Evolutionary conservation across 2,329 filamentous ascomycete genomes (phyloP).

Genomic region (Hymenoscyphus linearis): DNA sequence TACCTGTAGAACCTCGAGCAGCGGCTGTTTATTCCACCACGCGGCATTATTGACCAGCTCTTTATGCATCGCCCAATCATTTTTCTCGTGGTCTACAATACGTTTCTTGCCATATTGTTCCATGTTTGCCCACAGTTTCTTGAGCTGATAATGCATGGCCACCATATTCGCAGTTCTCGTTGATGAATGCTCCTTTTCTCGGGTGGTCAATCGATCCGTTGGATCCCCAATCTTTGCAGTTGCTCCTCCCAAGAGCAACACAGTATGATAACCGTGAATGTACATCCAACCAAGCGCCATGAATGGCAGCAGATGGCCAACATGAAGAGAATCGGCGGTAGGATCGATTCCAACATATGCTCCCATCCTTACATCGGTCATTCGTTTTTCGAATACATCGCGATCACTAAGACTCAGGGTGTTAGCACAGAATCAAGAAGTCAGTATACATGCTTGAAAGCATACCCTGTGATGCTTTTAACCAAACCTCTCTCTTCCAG

Average conservation of each 20-base stretch:
- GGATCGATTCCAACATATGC: constrained; percentile 80
- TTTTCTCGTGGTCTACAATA: constrained; percentile 58
- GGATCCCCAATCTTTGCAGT: constrained; percentile 78
- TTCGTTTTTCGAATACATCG: constrained; percentile 54
- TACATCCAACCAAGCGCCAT: constrained; percentile 86
- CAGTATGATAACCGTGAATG: constrained; percentile 63
- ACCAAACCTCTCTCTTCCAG: constrained; percentile 69
- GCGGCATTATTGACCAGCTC: constrained; percentile 73
- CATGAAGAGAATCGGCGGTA: constrained; percentile 71
- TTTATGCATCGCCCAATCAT: constrained; percentile 61
- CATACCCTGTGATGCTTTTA: constrained; percentile 70
- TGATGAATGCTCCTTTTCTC: constrained; percentile 47
- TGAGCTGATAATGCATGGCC: constrained; percentile 64
- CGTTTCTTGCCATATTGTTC: constrained; percentile 54
- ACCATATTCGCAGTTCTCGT: constrained; percentile 59
- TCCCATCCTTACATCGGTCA: constrained; percentile 61
- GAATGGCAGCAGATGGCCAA: constrained; percentile 74
- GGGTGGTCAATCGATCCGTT: constrained; percentile 59
- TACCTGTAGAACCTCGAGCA: constrained; percentile 70
- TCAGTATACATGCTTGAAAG: not conserved
- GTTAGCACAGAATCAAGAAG: constrained; percentile 1
- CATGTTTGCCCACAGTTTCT: constrained; percentile 70
- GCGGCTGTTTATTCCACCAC: constrained; percentile 70
- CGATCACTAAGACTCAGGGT: constrained; percentile 30
- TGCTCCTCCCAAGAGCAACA: constrained; percentile 66